Conservation (phyloP, 768 basidiomycete species). For the Suillus bovinus region DNA sequence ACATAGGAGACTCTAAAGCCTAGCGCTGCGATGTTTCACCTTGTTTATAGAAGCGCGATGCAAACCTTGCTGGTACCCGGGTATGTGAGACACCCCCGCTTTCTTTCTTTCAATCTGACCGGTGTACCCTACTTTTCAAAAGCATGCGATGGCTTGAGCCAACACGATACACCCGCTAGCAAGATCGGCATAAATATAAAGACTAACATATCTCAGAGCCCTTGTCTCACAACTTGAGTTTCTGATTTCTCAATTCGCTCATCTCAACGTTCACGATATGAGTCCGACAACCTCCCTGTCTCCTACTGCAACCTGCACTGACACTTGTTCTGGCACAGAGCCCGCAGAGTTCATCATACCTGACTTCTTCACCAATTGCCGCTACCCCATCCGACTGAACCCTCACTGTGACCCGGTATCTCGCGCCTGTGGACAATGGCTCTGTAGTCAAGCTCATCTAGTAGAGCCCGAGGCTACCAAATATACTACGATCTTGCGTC, state of each 20-base stretch:
- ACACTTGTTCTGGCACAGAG: neutral
- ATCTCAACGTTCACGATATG: neutral
- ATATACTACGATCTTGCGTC: constrained; percentile 43
- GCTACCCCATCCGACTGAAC: neutral
- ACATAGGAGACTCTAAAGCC: neutral
- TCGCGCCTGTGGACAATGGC: neutral
- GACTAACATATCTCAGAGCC: neutral
- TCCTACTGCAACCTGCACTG: neutral
- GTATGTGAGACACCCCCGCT: neutral
- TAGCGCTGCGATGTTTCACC: neutral
- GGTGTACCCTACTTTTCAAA: neutral
- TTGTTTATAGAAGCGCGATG: neutral
- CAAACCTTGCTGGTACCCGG: neutral
- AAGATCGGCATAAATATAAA: neutral
- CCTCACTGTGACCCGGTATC: neutral
- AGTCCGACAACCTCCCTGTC: neutral
- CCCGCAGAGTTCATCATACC: neutral
- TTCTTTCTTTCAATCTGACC: neutral
- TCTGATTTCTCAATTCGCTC: neutral
- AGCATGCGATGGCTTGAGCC: neutral
- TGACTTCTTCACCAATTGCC: neutral
- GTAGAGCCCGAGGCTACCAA: constrained; percentile 34
- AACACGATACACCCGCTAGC: neutral
- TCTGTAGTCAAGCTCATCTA: neutral
- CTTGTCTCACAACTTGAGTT: neutral